These are phyloP conservation scores for apple (Malus domestica) DNA, from an alignment of 306 rosid genomes.

Conservation along the genomic window ASM211411v1 NC_041796.1:2669501-2670000, in stretches of 20 bases:
- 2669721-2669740: neutral
- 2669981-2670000: too few relatives aligned
- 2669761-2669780: neutral
- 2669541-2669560: neutral
- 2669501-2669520: neutral
- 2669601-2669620: neutral
- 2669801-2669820: neutral
- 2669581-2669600: too few relatives aligned
- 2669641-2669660: neutral
- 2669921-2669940: too few relatives aligned
- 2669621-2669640: neutral
- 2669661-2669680: neutral
- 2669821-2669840: neutral
- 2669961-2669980: too few relatives aligned
- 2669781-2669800: neutral
- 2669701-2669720: neutral
- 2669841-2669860: neutral
- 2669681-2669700: neutral
- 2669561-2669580: too few relatives aligned
- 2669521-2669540: neutral
- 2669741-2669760: neutral
- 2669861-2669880: neutral
- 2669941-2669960: too few relatives aligned
- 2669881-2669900: fast-evolving
- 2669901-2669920: fast-evolving